Evolutionary conservation across 192 early-diverging fungal species (phyloP).

Genomic region (Coemansia sp.): DNA sequence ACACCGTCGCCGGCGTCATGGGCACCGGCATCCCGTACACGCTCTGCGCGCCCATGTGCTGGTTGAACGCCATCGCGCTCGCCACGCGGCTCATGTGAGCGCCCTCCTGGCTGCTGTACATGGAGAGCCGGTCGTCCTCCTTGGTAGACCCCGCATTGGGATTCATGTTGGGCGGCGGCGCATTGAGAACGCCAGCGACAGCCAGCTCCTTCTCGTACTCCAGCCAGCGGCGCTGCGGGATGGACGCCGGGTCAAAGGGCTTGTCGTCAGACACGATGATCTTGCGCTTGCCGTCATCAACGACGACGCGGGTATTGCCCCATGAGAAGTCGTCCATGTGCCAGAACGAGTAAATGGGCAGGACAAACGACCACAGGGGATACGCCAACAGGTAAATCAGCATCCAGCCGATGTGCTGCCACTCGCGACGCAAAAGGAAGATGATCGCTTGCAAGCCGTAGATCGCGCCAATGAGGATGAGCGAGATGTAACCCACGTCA

Average conservation of each 20-base stretch:
- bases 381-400: conserved; percentile 84
- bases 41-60: conserved; percentile 15
- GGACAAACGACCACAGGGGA: conserved; percentile 87
- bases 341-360: conserved; percentile 97
- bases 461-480: conserved; percentile 76
- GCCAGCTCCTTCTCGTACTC: conserved; percentile 81
- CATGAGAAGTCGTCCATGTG: conserved; percentile 99
- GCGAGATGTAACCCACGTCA: conserved; percentile 76
- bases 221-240: conserved; percentile 83
- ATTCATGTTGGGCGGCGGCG: conserved; percentile 50
- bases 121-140: conserved; percentile 34
- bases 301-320: conserved; percentile 91
- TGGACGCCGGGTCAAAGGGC: conserved; percentile 81
- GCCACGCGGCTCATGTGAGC: conserved; percentile 39
- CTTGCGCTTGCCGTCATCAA: conserved; percentile 67
- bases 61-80: conserved; percentile 35
- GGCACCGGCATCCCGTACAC: conserved; percentile 26
- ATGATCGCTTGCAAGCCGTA: conserved; percentile 89
- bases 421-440: conserved; percentile 73
- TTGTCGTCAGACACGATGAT: conserved; percentile 68
- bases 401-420: conserved; percentile 83
- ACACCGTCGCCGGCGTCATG: conserved; percentile 1
- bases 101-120: conserved; percentile 21
- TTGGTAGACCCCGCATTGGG: conserved; percentile 33
- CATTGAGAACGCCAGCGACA: conserved; percentile 41